Evolutionary conservation across 768 basidiomycete species (phyloP), one percentile per base, ranked within the genome.

Genomic region (Leccinum variicolor): DNA sequence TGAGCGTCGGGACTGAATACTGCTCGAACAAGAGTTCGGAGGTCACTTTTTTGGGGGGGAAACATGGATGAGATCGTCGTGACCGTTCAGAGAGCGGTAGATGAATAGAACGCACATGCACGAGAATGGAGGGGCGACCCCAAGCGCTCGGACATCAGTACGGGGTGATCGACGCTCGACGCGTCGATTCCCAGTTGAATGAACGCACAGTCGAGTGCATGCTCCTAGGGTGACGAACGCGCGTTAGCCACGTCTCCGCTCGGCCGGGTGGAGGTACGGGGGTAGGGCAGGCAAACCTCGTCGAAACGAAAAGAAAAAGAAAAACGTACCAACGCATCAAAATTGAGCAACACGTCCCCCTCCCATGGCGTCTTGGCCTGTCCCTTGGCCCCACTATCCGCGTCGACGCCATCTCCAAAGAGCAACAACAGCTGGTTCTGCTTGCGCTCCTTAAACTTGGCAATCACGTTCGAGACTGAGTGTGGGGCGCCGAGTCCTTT

Each of bases 1-100:
- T 79, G 49, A 98, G 78, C 6, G 88, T 85, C 1, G 96, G 95
- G 4, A 88, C 92, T 5, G 81, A 79, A 69, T 98, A 99, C 47
- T 86, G 81, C 74, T 99, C 97, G 68, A 99, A 99, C 74, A 99
- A 84, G 29, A 99, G 85, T 67, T 99, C 97, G 0, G 94, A 94
- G 9, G 94, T 96, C 55, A 97, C 93, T 95, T 36, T 34, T 34
- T 15, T 66, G 46, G 46, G 29, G 36, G 43, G 28, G 13, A 46
- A 34, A n/a, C 50, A 45, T 56, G 6, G 39, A 46, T 28, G 7
- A 31, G 6, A n/a, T 31, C 31, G 25, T 51, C 19, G 41, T 43
- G 41, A 31, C 10, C 23, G 9, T 15, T 3, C 21, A 6, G 21
- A 34, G 1, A 28, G 41, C 6, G 31, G 39, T 51, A 11, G 23